Percentiles rank a stretch among this genome's conserved stretches.
Conservation (phyloP, 345 rosid genomes). For the Populus ilicifolia region DNA sequence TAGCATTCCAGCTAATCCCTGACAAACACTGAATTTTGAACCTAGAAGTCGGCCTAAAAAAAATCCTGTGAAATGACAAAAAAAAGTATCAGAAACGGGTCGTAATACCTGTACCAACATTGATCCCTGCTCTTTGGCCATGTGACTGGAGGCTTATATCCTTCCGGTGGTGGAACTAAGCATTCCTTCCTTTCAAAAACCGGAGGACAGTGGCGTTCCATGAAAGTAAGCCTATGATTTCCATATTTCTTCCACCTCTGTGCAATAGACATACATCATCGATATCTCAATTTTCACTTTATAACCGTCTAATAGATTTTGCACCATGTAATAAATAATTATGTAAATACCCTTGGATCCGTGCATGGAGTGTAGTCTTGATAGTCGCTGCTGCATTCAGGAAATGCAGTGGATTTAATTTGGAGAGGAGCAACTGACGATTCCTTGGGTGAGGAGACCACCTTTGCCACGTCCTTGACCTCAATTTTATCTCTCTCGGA, state of each 20-base stretch:
- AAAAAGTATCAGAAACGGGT: constrained; percentile 1
- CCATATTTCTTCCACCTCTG: constrained; percentile 98
- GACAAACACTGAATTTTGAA: background rate
- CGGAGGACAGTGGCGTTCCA: constrained; percentile 98
- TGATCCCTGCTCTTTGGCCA: constrained; percentile 93
- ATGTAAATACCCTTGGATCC: constrained; percentile 69
- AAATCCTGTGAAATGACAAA: background rate
- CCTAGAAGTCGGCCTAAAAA: background rate
- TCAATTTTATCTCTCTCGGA: constrained; percentile 43
- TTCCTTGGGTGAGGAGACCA: constrained; percentile 50
- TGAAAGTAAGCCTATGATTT: constrained; percentile 68
- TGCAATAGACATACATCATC: constrained; percentile 16
- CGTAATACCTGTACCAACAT: constrained; percentile 93
- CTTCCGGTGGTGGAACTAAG: constrained; percentile 94
- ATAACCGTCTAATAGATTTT: background rate
- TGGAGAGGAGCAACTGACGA: constrained; percentile 44
- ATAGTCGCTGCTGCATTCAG: constrained; percentile 71
- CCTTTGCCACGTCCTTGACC: constrained; percentile 31
- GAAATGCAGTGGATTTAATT: constrained; percentile 52
- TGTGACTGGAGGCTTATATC: constrained; percentile 80
- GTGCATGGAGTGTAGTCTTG: constrained; percentile 99
- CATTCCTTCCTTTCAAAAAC: constrained; percentile 83
- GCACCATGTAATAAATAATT: background rate
- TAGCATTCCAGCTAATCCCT: background rate
- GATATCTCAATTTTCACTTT: background rate